phyloP scores from a whole-genome alignment of 371 early-diverging fungal species.

The Apophysomyces variabilis region DNA sequence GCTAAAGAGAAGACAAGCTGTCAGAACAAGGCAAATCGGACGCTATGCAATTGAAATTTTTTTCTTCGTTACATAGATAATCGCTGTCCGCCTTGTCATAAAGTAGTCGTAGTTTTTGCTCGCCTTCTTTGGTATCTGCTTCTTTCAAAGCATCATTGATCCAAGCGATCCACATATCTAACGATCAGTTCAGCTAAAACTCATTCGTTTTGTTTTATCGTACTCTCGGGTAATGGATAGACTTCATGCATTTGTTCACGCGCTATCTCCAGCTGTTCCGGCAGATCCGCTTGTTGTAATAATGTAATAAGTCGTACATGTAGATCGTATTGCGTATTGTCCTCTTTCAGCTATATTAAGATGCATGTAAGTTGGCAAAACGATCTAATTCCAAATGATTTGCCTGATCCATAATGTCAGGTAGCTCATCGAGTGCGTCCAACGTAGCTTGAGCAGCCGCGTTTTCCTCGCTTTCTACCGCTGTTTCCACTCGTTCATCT shows the following conservation, averaged over 20 bases:
- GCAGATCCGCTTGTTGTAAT: conserved; percentile 29
- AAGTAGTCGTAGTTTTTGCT: conserved; percentile 42
- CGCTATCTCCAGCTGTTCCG: conserved; percentile 55
- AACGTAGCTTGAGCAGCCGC: conserved; percentile 18
- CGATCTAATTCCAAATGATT: background rate
- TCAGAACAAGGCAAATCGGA: background rate
- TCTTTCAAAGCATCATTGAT: conserved; percentile 56
- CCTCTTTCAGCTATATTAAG: conserved; percentile 27
- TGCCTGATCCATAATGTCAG: conserved; percentile 36
- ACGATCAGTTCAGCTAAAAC: background rate
- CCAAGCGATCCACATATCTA: conserved; percentile 74
- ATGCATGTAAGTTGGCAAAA: background rate
- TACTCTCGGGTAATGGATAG: conserved; percentile 67
- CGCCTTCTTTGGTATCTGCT: conserved; percentile 38
- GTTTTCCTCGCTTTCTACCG: background rate
- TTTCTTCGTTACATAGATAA: conserved; percentile 56
- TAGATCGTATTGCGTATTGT: conserved; percentile 41
- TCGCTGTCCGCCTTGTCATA: conserved; percentile 56
- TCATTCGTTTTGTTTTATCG: background rate
- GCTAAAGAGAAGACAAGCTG: conserved; percentile 32
- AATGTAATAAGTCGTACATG: conserved; percentile 37
- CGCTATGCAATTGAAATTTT: background rate
- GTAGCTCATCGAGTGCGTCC: conserved; percentile 30
- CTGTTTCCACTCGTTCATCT: conserved; percentile 9
- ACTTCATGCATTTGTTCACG: conserved; percentile 59